Conservation (phyloP, 2,329 filamentous ascomycete species). For the Colletotrichum sp. region DNA sequence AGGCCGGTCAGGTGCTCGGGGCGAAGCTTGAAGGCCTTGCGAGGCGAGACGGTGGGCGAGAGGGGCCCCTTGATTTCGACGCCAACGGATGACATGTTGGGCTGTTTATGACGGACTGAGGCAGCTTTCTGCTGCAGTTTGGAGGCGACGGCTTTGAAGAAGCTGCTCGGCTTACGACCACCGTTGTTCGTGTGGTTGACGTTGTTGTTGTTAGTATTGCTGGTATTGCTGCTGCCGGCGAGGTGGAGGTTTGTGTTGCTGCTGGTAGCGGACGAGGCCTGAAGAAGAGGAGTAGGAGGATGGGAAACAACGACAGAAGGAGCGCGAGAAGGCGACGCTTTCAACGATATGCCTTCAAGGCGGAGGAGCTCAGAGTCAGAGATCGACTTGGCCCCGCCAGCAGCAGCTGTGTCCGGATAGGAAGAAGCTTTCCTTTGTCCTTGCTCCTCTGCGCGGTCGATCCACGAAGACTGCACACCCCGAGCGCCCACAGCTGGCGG, state of each 20-base stretch:
- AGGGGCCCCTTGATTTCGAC: slow-evolving; percentile 13
- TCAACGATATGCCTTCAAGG: slow-evolving; percentile 53
- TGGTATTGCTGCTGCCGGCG: slow-evolving; percentile 11
- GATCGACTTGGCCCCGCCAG: slow-evolving; percentile 37
- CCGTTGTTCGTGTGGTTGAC: not conserved
- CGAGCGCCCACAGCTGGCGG: slow-evolving; percentile 11
- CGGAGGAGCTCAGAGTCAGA: slow-evolving; percentile 53
- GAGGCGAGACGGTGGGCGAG: slow-evolving; percentile 26
- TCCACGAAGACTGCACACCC: slow-evolving; percentile 17
- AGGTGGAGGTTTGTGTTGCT: slow-evolving; percentile 30
- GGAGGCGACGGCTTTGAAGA: slow-evolving; percentile 46
- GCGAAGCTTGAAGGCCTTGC: slow-evolving; percentile 37
- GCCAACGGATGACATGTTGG: slow-evolving; percentile 21
- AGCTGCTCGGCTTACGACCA: slow-evolving; percentile 39
- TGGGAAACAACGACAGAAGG: slow-evolving; percentile 21
- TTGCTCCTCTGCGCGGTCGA: slow-evolving; percentile 3
- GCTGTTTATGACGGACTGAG: slow-evolving; percentile 30
- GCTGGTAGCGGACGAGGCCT: slow-evolving; percentile 31
- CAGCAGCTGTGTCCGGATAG: slow-evolving; percentile 22
- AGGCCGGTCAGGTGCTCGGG: slow-evolving; percentile 24
- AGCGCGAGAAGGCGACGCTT: slow-evolving; percentile 27
- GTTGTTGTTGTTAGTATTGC: slow-evolving; percentile 25
- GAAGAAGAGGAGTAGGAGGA: slow-evolving; percentile 27
- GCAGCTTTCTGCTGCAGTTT: slow-evolving; percentile 45
- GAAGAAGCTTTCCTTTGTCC: slow-evolving; percentile 24